Conservation (phyloP, 2,329 filamentous ascomycete species). For the Penicillium sclerotigenum region DNA sequence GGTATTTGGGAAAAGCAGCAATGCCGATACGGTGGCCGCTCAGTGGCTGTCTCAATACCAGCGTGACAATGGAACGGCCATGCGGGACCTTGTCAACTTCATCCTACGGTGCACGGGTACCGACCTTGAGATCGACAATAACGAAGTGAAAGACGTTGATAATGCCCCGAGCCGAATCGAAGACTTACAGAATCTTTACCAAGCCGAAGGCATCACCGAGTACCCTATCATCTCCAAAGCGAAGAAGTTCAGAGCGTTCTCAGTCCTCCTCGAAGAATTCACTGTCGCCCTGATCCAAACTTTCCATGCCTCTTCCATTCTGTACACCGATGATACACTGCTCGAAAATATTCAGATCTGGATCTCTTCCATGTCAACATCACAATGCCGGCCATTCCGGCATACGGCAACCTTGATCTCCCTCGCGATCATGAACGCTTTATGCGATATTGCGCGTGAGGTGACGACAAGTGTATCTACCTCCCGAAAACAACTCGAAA, state of each 20-base stretch:
- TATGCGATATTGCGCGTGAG: constrained; percentile 70
- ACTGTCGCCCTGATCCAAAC: constrained; percentile 72
- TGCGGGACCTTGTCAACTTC: constrained; percentile 61
- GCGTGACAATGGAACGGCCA: constrained; percentile 52
- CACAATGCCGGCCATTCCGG: constrained; percentile 80
- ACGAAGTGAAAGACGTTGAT: constrained; percentile 87
- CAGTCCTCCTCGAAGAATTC: constrained; percentile 72
- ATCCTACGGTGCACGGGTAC: constrained; percentile 71
- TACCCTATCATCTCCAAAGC: constrained; percentile 86
- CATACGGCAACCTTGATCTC: constrained; percentile 89
- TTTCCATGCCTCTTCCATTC: constrained; percentile 73
- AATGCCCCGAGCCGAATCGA: constrained; percentile 73
- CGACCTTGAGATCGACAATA: constrained; percentile 69
- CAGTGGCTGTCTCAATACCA: constrained; percentile 58
- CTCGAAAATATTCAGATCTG: constrained; percentile 88
- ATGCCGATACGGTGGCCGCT: constrained; percentile 55
- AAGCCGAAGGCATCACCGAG: constrained; percentile 78
- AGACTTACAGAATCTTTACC: constrained; percentile 85
- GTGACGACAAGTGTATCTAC: constrained; percentile 71
- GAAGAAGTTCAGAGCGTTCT: constrained; percentile 73
- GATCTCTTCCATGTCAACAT: constrained; percentile 88
- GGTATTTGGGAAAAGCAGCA: constrained; percentile 56
- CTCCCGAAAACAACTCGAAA: constrained; percentile 73
- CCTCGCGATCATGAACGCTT: constrained; percentile 71
- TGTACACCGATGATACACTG: constrained; percentile 73